These are phyloP conservation scores for Psilocybe tampanensis DNA, from an alignment of 768 basidiomycete species.

Conservation along the genomic window DNA sequence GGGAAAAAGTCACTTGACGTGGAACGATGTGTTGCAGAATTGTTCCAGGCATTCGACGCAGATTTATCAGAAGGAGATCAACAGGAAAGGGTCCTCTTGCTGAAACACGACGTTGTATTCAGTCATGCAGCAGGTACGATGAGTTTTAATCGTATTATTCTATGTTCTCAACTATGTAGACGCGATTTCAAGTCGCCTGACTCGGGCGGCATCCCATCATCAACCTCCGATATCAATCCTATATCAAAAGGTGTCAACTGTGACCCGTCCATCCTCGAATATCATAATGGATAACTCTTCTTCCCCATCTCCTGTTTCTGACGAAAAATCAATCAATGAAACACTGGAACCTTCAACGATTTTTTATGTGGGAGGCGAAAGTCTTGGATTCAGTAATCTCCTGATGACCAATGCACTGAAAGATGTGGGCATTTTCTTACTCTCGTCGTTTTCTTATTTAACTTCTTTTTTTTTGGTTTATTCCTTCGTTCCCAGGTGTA, in stretches of 20 bases:
- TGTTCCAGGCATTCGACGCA: slow-evolving; percentile 37
- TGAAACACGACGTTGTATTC: slow-evolving; percentile 82
- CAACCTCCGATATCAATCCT: slow-evolving; percentile 27
- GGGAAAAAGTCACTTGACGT: slow-evolving; percentile 71
- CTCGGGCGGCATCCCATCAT: slow-evolving; percentile 23
- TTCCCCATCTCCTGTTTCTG: no score
- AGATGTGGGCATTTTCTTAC: slow-evolving; percentile 42
- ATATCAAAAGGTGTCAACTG: slow-evolving; percentile 28
- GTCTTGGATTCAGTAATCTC: slow-evolving; percentile 79
- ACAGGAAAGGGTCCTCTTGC: slow-evolving; percentile 39
- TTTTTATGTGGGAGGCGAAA: slow-evolving; percentile 76
- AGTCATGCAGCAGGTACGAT: slow-evolving; percentile 68
- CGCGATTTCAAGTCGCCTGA: slow-evolving; percentile 30
- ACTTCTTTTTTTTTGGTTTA: not conserved
- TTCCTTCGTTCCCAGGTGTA: slow-evolving; percentile 53
- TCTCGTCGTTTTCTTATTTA: not conserved
- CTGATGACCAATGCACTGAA: slow-evolving; percentile 78
- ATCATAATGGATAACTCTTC: not conserved
- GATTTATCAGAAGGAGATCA: slow-evolving; percentile 2
- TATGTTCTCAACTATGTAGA: slow-evolving; percentile 28
- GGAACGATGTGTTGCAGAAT: slow-evolving; percentile 44
- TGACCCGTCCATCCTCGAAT: slow-evolving; percentile 4
- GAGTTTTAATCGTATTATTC: slow-evolving; percentile 1
- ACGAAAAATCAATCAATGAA: slow-evolving; percentile 1
- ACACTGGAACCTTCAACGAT: slow-evolving; percentile 28